Conservation (phyloP, 164 flowering plant genomes). For the Euptelea pleiosperma region DNA sequence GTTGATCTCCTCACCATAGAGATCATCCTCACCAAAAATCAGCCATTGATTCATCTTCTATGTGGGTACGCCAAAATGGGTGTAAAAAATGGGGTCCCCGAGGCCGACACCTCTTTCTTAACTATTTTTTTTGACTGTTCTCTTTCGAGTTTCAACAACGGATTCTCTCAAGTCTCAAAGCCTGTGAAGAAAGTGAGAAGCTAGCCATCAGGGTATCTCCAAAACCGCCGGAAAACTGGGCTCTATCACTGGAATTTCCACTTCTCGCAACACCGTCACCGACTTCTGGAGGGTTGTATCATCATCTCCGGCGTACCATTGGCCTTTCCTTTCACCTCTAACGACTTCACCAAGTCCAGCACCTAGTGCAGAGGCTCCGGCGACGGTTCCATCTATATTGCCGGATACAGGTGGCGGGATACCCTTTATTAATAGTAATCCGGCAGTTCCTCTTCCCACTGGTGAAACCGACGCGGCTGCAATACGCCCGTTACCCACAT, state of each 20-base stretch:
- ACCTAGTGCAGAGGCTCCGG: constrained; percentile 23
- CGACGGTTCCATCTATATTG: constrained; percentile 21
- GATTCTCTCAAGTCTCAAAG: constrained; percentile 37
- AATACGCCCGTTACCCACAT: constrained; percentile 60
- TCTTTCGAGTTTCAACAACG: constrained; percentile 76
- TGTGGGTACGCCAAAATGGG: too few species aligned
- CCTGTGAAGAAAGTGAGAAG: constrained; percentile 56
- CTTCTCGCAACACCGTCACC: constrained; percentile 48
- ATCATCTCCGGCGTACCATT: constrained; percentile 55
- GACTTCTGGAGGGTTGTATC: constrained; percentile 42
- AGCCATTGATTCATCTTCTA: too few species aligned
- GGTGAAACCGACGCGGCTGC: constrained; percentile 84
- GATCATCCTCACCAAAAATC: too few species aligned
- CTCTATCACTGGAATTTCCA: constrained; percentile 24
- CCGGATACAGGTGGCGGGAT: constrained; percentile 57
- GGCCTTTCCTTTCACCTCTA: constrained; percentile 57
- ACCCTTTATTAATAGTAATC: constrained; percentile 83
- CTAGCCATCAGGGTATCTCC: constrained; percentile 50
- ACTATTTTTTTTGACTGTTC: too few species aligned
- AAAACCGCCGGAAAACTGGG: constrained; percentile 14
- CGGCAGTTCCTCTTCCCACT: constrained; percentile 90
- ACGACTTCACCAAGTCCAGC: constrained; percentile 34
- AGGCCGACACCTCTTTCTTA: too few species aligned
- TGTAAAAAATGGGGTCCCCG: too few species aligned
- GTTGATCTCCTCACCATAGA: too few species aligned